Percentiles rank a stretch among this genome's conserved stretches.
phyloP scores from a whole-genome alignment of 2,329 filamentous ascomycete genomes.

The Sporothrix phasma region DNA sequence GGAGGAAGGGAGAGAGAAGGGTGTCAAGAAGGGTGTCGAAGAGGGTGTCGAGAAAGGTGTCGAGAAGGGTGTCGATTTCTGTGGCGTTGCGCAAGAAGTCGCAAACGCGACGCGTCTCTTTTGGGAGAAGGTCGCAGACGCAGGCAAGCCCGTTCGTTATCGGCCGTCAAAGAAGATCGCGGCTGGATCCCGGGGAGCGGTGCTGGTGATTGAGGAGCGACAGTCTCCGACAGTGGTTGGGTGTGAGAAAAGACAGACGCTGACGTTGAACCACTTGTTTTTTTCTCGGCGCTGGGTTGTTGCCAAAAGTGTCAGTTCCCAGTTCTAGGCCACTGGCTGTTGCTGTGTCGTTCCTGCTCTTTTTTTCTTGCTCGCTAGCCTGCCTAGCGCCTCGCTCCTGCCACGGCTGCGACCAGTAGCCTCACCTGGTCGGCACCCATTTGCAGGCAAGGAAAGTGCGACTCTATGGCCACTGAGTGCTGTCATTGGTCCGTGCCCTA shows the following conservation, averaged over 20 bases:
- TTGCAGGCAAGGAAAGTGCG: too few species aligned
- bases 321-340: neutral
- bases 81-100: neutral
- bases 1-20: too few species aligned
- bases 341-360: neutral
- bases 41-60: neutral
- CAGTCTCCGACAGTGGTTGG: neutral
- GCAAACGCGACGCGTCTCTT: neutral
- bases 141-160: neutral
- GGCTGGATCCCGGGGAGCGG: neutral
- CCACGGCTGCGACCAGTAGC: too few species aligned
- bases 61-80: neutral
- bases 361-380: neutral
- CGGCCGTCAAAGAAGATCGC: neutral
- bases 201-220: neutral
- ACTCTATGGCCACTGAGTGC: too few species aligned
- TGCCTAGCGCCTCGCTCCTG: neutral
- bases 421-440: neutral
- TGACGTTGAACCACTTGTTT: neutral
- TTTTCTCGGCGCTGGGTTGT: neutral
- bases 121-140: neutral
- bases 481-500: too few species aligned
- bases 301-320: neutral
- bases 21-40: neutral
- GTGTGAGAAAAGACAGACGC: neutral